Conservation (phyloP, 179 eudicot genomes). For the Sideroxylon spinosum region DNA sequence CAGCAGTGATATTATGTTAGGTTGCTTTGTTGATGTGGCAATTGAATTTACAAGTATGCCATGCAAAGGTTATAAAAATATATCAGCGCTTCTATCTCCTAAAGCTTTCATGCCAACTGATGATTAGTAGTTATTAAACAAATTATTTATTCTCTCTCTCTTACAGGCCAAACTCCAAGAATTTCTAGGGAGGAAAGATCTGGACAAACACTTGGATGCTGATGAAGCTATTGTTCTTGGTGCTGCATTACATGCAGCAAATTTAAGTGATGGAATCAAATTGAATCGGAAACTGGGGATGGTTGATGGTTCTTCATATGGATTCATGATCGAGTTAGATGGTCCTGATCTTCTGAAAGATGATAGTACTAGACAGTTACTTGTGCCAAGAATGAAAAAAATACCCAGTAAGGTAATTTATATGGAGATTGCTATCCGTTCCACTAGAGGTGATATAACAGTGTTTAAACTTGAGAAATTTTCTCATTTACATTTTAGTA, state of each 20-base stretch:
- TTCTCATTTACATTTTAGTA: slow-evolving; percentile 3
- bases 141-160: slow-evolving; percentile 8
- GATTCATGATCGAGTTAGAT: slow-evolving; percentile 73
- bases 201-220: slow-evolving; percentile 93
- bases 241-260: slow-evolving; percentile 89
- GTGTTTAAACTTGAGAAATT: neutral
- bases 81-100: neutral
- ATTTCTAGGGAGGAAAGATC: slow-evolving; percentile 82
- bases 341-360: slow-evolving; percentile 74
- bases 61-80: neutral
- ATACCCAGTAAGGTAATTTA: slow-evolving; percentile 76
- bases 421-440: neutral
- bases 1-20: neutral
- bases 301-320: slow-evolving; percentile 88
- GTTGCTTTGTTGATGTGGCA: neutral
- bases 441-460: neutral
- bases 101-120: neutral
- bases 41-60: neutral
- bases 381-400: slow-evolving; percentile 87
- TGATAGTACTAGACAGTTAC: slow-evolving; percentile 69
- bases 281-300: slow-evolving; percentile 89
- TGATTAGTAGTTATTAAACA: neutral
- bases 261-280: slow-evolving; percentile 94
- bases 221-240: slow-evolving; percentile 96
- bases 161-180: slow-evolving; percentile 89